Evolutionary conservation across 2,329 filamentous ascomycete genomes (phyloP).

Genomic region (Beauveria sp.): DNA sequence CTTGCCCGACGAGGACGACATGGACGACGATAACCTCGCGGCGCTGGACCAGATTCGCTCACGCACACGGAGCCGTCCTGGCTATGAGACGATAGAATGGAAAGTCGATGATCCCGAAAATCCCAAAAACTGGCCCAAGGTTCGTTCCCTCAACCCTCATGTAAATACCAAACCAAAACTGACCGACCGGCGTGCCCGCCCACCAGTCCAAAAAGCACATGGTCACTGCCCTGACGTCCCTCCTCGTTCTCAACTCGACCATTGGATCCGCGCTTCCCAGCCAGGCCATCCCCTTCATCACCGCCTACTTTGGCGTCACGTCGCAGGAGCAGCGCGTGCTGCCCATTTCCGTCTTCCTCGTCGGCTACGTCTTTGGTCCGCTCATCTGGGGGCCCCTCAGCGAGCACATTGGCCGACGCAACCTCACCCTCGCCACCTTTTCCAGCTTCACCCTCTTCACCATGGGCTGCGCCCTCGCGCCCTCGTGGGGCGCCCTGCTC

Average conservation of each 20-base stretch:
- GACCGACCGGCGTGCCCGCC: neutral
- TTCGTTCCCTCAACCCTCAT: constrained; percentile 16
- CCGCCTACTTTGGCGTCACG: constrained; percentile 47
- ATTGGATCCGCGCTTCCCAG: constrained; percentile 58
- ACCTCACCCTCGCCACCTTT: constrained; percentile 38
- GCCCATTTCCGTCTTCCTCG: constrained; percentile 55
- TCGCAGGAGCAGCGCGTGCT: constrained; percentile 39
- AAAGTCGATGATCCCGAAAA: constrained; percentile 41
- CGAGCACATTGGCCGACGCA: constrained; percentile 54
- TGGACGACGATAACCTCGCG: constrained; percentile 27
- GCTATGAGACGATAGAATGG: constrained; percentile 36
- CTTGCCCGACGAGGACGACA: constrained; percentile 25
- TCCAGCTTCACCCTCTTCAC: constrained; percentile 42
- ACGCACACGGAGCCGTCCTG: constrained; percentile 24
- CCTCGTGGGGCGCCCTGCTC: constrained; percentile 44
- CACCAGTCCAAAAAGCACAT: constrained; percentile 44
- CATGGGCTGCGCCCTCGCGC: constrained; percentile 48
- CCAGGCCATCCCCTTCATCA: constrained; percentile 53
- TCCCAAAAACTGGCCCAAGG: constrained; percentile 43
- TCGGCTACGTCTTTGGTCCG: constrained; percentile 56
- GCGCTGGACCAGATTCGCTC: constrained; percentile 28
- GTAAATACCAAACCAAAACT: neutral
- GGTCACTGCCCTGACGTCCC: constrained; percentile 47
- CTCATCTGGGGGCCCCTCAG: constrained; percentile 58
- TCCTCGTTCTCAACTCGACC: constrained; percentile 59